Evolutionary conservation across 2,329 filamentous ascomycete species (phyloP).

Genomic region (Venturia carpophila): DNA sequence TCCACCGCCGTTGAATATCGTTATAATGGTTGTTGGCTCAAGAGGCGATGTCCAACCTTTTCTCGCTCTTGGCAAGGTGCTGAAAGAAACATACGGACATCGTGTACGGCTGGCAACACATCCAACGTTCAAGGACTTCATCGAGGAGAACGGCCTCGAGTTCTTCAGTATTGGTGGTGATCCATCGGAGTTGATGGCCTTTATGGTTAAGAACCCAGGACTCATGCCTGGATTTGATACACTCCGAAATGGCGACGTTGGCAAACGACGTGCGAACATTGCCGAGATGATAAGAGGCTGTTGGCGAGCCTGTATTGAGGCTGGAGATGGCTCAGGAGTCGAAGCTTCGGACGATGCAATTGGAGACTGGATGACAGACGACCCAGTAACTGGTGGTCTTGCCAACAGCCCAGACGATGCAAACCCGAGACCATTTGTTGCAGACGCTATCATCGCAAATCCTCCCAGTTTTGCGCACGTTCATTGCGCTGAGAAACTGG

Average conservation of each 20-base stretch:
- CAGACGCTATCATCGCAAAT: slow-evolving; percentile 21
- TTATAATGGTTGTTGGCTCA: slow-evolving; percentile 23
- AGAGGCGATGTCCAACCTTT: slow-evolving; percentile 46
- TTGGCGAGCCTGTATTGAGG: slow-evolving; percentile 79
- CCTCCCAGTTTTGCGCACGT: slow-evolving; percentile 21
- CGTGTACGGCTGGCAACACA: slow-evolving; percentile 43
- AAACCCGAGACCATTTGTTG: slow-evolving; percentile 19
- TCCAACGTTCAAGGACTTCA: slow-evolving; percentile 42
- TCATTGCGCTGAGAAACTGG: slow-evolving; percentile 20
- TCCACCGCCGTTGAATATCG: slow-evolving; percentile 32
- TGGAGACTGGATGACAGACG: slow-evolving; percentile 41
- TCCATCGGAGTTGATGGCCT: slow-evolving; percentile 52
- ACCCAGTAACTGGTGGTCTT: slow-evolving; percentile 15
- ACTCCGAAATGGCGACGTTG: slow-evolving; percentile 68
- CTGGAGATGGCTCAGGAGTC: slow-evolving; percentile 57
- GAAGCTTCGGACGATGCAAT: slow-evolving; percentile 45
- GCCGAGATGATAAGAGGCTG: slow-evolving; percentile 74
- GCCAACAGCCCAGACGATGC: neutral
- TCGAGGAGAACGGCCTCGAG: slow-evolving; percentile 42
- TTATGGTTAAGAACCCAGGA: slow-evolving; percentile 85
- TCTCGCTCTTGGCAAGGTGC: slow-evolving; percentile 41
- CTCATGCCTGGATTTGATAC: slow-evolving; percentile 77
- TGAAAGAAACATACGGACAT: slow-evolving; percentile 42
- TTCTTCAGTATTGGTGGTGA: slow-evolving; percentile 47
- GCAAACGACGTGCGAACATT: slow-evolving; percentile 65